Evolutionary conservation across 768 basidiomycete genomes (phyloP).

Genomic region (Tylopilus felleus): DNA sequence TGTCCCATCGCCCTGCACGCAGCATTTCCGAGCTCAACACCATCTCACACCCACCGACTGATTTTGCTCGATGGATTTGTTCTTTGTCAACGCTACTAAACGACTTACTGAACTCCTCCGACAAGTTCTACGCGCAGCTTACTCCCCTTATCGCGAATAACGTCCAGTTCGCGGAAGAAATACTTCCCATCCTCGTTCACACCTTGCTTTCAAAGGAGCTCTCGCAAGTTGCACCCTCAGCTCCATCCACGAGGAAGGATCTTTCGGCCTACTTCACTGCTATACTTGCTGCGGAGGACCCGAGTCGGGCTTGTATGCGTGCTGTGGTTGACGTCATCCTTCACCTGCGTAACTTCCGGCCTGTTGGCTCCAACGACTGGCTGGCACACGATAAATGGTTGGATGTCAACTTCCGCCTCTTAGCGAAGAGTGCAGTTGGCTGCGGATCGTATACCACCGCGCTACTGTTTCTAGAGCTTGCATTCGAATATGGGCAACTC

Average conservation of each 20-base stretch:
- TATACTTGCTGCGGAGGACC: slow-evolving; percentile 27
- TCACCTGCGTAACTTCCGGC: slow-evolving; percentile 70
- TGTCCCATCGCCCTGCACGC: slow-evolving; percentile 30
- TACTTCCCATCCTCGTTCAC: slow-evolving; percentile 77
- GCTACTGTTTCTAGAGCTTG: slow-evolving; percentile 84
- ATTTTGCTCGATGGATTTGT: slow-evolving; percentile 65
- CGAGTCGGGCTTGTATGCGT: slow-evolving; percentile 44
- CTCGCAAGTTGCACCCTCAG: slow-evolving; percentile 4
- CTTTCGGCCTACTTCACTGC: slow-evolving; percentile 23
- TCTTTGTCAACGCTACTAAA: slow-evolving; percentile 54
- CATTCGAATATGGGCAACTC: slow-evolving; percentile 45
- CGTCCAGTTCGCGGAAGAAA: slow-evolving; percentile 55
- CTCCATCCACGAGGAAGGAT: slow-evolving; percentile 14
- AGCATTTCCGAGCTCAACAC: slow-evolving; percentile 38
- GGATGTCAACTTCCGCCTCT: slow-evolving; percentile 63
- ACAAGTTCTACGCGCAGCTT: slow-evolving; percentile 69
- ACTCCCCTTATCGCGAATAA: slow-evolving; percentile 54
- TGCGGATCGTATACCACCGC: slow-evolving; percentile 89
- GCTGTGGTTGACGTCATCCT: slow-evolving; percentile 73
- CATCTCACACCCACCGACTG: slow-evolving; percentile 36
- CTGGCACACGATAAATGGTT: slow-evolving; percentile 80
- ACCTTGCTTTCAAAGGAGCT: slow-evolving; percentile 45
- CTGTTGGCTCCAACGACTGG: slow-evolving; percentile 35
- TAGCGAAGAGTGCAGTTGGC: slow-evolving; percentile 68
- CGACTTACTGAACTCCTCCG: slow-evolving; percentile 50